Base-by-base conservation (phyloP, 2,329 filamentous ascomycete species). In the Ilyonectria robusta region DNA sequence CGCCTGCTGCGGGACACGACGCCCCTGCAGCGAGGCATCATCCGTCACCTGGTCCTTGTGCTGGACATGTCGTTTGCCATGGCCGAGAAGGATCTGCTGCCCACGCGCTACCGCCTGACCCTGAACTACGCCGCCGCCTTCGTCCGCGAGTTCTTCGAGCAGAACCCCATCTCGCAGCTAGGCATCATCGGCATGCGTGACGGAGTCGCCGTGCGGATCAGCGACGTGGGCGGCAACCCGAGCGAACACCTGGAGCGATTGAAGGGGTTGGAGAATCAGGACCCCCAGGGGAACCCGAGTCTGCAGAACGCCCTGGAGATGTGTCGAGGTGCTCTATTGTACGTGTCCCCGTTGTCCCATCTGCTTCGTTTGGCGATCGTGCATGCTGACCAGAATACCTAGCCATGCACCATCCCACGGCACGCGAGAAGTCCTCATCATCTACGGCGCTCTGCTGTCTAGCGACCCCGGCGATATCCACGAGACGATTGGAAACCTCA, bases 131-230 rank as follows among this genome's bases (percentile, higher is more conserved):
- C 94, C 17, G 89, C 92, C 70, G 92, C 94, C 64, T 99, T 98
- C 80, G 92, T 98, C 55, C 88, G 91, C 66, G 95, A 98, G 80
- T 99, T 94, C 82, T 99, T 98, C 78, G 96, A 98, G 81, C 96
- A 99, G 81, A 99, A 99, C 76, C 96, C 96, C 11, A 98, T 99
- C 72, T 97, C 94, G 10, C 96, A 99, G 82, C 88, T 99, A 63
- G 95, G 93, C 26, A 92, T 99, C 33, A 85, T 99, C 44, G 95
- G 93, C 57, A 97, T 98, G 93, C 90, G 93, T 68, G 96, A 98
- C 79, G 96, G 96, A 17, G 86, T 98, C 17, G 95, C 95, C 2
- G 85, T 97, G 26, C 87, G 93, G 44, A 89, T 99, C 70, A 96
- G 93, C 77, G 94, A 97, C 77, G 91, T 98, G 85, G 92, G 93